Evolutionary conservation across 805 yeast species (phyloP), one percentile per base, ranked within the genome.

Genomic region (Wickerhamiella australiensis): DNA sequence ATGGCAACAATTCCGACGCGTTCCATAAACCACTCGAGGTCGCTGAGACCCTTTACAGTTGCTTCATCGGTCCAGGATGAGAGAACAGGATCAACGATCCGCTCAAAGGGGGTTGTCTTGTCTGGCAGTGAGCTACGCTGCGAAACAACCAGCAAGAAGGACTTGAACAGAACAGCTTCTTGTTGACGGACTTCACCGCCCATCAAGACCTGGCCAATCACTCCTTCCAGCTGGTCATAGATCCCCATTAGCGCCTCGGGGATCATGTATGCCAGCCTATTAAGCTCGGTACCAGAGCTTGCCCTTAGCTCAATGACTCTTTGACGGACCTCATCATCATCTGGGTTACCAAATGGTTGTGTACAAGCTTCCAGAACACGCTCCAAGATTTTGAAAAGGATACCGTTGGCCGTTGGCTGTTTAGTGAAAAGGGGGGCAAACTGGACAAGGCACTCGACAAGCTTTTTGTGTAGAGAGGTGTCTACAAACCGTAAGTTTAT

Each of bases 21-120:
- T 65, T 88, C 97, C 97, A 92, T 90, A 58, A 92, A 92, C 97
- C 97, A 92, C 53, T 86, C 95, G 42, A 94, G 71, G 61, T 90
- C 94, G 60, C 80, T 70, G 25, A 92, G 68, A 0, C 96, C 96
- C 60, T 86, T 86, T 54, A 85, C 87, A 0, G 96, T 90, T 9
- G 78, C 80, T 18, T 87, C 90, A 42, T 88, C 87, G 0, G 90
- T 80, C 99, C 99, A 92, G 0, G 95, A 88, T 11, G 75, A 68
- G 45, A 94, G 69, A 56, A 92, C 96, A 0, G 96, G 95, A 62
- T 92, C 98, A 1, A 94, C 98, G 51, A 94, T 83, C 42, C 78
- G 74, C 18, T 85, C 75, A 65, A 92, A 94, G 52, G 87, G 70
- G 55, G 80, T 92, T 45, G 76, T 79, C 61, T 85, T 85, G 56